Base-by-base conservation (phyloP, 2,329 filamentous ascomycete genomes). In the Colletotrichum ledebouriae region DNA sequence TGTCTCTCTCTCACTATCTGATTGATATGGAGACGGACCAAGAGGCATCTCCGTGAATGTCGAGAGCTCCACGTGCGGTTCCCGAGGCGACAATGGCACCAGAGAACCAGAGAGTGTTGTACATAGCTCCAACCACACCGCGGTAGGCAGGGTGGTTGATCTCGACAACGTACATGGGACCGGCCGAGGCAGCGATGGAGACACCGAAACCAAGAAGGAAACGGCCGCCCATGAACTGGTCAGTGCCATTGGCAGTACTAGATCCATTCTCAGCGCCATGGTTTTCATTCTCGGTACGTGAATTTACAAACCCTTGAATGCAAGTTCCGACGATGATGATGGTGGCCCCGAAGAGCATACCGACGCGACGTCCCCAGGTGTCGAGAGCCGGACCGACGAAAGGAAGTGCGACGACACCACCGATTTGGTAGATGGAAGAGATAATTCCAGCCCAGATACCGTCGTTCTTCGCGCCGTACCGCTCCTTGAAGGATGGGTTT, bases 141-240 rank as follows among this genome's bases (percentile, higher is more conserved):
- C 83, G 80, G 70, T 80, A 84, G 6, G 80, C 81, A 6, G 83
- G 83, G 71, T 84, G 81, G 59, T 79, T 79, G 37, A 84, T 79
- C 72, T 85, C 83, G 22, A 83, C 78, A 17, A 84, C 81, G 71
- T 84, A 84, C 63, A 81, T 80, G 6, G 83, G 83, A 1, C 82
- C 83, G 6, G 83, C 82, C 1, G 81, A 78, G 1, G 81, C 79
- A 17, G 81, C 80, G 69, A 85, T 81, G 47, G 81, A 80, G 29
- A 84, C 82, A 59, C 84, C 84, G 69, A 90, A 89, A 60, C 88
- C 88, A 3, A 90, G 83, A 20, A 90, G 76, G 77, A 90, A 89
- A 33, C 87, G 83, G n/a, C 87, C 87, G 49, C 83, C 84, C 76
- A 85, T 82, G 72, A 85, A 86, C 64, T 84, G 81, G 10, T 76